Conservation (phyloP, 192 early-diverging fungal species). For the Helicostylum pulchrum region DNA sequence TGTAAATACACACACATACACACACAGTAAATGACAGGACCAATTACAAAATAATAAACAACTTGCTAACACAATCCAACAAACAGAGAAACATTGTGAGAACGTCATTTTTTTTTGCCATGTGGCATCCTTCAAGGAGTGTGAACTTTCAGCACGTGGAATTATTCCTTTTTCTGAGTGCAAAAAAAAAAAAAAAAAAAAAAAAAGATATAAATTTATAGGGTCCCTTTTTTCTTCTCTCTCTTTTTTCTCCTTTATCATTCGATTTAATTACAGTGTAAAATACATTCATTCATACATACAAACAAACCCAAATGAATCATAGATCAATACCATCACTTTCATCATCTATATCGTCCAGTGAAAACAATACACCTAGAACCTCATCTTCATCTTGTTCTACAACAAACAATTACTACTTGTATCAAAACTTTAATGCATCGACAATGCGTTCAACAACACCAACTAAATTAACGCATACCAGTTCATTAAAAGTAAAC, state of each 20-base stretch:
- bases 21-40: too few species aligned
- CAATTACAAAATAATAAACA: too few species aligned
- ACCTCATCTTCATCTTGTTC: constrained; percentile 5
- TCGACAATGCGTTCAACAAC: neutral
- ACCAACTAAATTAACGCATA: constrained; percentile 2
- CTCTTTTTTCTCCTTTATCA: neutral
- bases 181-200: too few species aligned
- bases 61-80: too few species aligned
- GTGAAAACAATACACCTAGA: neutral
- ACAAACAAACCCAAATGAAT: neutral
- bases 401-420: neutral
- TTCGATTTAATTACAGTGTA: neutral
- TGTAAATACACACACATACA: too few species aligned
- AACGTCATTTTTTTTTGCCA: constrained; percentile 2
- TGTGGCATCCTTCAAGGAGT: constrained; percentile 5
- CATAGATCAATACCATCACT: constrained; percentile 10
- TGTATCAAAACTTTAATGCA: too few species aligned
- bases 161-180: neutral
- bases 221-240: neutral
- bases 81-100: too few species aligned
- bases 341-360: constrained; percentile 6
- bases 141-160: constrained; percentile 5
- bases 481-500: constrained; percentile 4
- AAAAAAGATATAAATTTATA: neutral
- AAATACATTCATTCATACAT: too few species aligned